Evolutionary conservation across 805 yeast genomes (phyloP).

Genomic region (Saturnispora hagleri): DNA sequence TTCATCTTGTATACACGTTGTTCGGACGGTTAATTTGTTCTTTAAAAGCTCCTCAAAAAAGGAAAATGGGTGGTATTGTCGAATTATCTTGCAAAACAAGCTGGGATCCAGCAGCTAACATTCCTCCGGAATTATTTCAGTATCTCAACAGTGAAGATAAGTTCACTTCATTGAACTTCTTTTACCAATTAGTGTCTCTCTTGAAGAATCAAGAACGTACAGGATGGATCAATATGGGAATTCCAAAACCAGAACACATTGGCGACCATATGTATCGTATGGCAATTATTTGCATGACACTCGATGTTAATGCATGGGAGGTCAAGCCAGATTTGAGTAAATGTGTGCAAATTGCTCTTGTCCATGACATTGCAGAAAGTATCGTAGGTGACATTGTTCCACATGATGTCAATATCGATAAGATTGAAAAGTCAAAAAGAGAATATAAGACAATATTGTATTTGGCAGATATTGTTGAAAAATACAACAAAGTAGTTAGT

Average conservation of each 20-base stretch:
- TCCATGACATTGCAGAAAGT: conserved; percentile 92
- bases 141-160: conserved; percentile 21
- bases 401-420: conserved; percentile 51
- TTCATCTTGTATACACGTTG: neutral
- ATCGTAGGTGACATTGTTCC: conserved; percentile 95
- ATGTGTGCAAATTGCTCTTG: conserved; percentile 77
- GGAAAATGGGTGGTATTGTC: neutral
- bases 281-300: conserved; percentile 71
- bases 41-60: neutral
- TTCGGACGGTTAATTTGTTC: neutral
- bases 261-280: conserved; percentile 96
- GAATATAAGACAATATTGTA: conserved; percentile 68
- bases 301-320: conserved; percentile 28
- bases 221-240: conserved; percentile 80
- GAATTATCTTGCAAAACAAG: conserved; percentile 6
- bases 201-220: conserved; percentile 79
- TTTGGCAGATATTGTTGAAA: conserved; percentile 47
- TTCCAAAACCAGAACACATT: conserved; percentile 55
- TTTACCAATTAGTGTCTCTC: conserved; percentile 52
- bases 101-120: conserved; percentile 39
- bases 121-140: conserved; percentile 31
- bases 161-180: conserved; percentile 26
- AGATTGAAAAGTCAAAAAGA: conserved; percentile 75
- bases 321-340: conserved; percentile 38
- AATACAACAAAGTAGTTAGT: conserved; percentile 58